Conservation (phyloP, 2,329 filamentous ascomycete species). For the Neonectria hederae region DNA sequence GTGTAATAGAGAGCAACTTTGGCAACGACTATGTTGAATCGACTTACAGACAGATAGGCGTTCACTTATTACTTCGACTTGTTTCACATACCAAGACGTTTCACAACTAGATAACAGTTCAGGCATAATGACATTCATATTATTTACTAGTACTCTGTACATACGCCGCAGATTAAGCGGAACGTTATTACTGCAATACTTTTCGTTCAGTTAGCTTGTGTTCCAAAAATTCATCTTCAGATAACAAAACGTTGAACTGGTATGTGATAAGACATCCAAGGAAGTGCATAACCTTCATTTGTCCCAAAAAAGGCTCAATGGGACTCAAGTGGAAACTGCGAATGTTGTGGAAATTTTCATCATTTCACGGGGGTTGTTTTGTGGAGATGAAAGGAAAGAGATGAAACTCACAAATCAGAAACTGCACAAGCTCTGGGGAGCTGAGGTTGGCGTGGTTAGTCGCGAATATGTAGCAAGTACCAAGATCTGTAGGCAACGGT, state of each 20-base stretch:
- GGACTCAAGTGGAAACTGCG: conserved; percentile 89
- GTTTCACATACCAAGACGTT: not conserved
- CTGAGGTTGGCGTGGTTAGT: conserved; percentile 26
- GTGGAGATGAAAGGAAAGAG: conserved; percentile 21
- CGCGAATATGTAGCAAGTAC: conserved; percentile 4
- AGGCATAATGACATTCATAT: not conserved
- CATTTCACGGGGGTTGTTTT: conserved; percentile 52
- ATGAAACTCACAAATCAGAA: conserved; percentile 32
- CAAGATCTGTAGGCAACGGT: conserved; percentile 27
- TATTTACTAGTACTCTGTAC: not conserved
- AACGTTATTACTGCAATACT: conserved; percentile 6
- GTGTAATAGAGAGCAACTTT: not conserved
- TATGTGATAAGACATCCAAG: conserved; percentile 77
- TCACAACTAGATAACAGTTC: not conserved
- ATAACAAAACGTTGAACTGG: conserved; percentile 25
- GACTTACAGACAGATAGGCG: not conserved
- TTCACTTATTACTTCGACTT: not conserved
- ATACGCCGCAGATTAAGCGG: not conserved
- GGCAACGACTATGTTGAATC: too few relatives aligned
- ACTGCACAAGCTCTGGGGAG: conserved; percentile 2
- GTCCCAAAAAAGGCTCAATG: conserved; percentile 72
- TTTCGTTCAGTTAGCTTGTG: conserved; percentile 39
- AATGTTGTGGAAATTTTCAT: conserved; percentile 82
- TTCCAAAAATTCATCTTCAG: conserved; percentile 10
- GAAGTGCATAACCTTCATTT: conserved; percentile 75